Base-by-base conservation (phyloP, 768 basidiomycete species). In the Boletus rubescentipes region DNA sequence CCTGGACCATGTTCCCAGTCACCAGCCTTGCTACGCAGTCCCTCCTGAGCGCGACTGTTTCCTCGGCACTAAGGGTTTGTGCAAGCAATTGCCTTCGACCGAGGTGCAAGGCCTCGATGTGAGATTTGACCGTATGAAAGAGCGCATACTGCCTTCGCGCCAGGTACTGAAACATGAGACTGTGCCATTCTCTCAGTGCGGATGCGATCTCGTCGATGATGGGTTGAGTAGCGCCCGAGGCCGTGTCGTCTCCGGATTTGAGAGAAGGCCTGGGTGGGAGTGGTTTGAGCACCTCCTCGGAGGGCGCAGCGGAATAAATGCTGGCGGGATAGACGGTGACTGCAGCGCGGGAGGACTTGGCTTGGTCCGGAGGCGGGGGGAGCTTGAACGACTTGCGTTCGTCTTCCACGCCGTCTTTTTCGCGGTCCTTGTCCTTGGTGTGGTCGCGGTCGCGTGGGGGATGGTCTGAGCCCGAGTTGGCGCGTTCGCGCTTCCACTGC, bases 191-290 rank as follows among this genome's bases (percentile, higher is more conserved):
- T 36, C 96, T 85, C 40, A 98, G 75, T 0, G 96, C 95, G 9
- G 93, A 96, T 0, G 96, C 92, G 60, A 98, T 96, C 75, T 98
- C 96, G 72, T 98, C 96, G 46, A 98, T 85, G 66, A 98, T 87
- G 10, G 96, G 96, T 65, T 97, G 94, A 3, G 70, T 74, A 20
- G 79, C 77, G 10, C 96, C 96, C 0, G 88, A 86, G 4, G 82
- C 79, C 2, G 96, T 98, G 61, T 98, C 95, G 67, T 97, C 96
- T 35, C 92, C 93, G 10, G 93, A 91, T 58, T 94, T 95, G 44
- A 98, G 80, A n/a, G 89, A 91, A 7, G 96, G 96, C 40, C 97
- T 83, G 4, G 93, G 94, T 9, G 93, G 93, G 6, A 88, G 75
- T 2, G 86, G 88, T 67, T 93, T 91, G 61, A 80, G 66, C 15